A percentile compares a stretch with the other conserved stretches of the same genome.
Conservation (phyloP, 768 basidiomycete species). For the Suillus ampliporus region DNA sequence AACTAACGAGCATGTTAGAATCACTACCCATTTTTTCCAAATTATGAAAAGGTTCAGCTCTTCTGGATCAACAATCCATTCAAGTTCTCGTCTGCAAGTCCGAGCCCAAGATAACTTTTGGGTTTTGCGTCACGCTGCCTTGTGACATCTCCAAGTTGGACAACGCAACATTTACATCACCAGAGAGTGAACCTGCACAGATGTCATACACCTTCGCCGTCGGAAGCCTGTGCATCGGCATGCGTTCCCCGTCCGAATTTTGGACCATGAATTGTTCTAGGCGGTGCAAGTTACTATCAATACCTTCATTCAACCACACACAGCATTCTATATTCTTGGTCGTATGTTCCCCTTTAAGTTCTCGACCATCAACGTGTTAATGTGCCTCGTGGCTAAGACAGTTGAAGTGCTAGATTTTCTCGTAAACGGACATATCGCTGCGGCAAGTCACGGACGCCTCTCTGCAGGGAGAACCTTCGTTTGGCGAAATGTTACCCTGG, state of each 20-base stretch:
- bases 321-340: slow-evolving; percentile 38
- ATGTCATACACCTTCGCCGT: slow-evolving; percentile 29
- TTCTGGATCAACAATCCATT: too few species aligned
- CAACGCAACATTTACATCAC: neutral
- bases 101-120: neutral
- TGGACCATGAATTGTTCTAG: slow-evolving; percentile 35
- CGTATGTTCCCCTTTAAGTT: slow-evolving; percentile 15
- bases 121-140: neutral
- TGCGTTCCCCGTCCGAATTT: slow-evolving; percentile 22
- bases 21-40: too few species aligned
- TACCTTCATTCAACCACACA: slow-evolving; percentile 26
- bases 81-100: too few species aligned
- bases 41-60: too few species aligned
- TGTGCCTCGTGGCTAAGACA: slow-evolving; percentile 50
- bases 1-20: slow-evolving; percentile 25
- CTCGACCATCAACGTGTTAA: slow-evolving; percentile 19
- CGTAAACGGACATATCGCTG: slow-evolving; percentile 6
- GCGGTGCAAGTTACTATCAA: slow-evolving; percentile 40
- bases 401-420: slow-evolving; percentile 34
- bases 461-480: neutral
- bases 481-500: neutral
- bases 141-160: slow-evolving; percentile 6
- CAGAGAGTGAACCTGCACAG: too few species aligned
- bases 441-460: neutral
- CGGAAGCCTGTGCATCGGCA: slow-evolving; percentile 39